Conservation (phyloP, 192 early-diverging fungal species). For the Podila epigama region DNA sequence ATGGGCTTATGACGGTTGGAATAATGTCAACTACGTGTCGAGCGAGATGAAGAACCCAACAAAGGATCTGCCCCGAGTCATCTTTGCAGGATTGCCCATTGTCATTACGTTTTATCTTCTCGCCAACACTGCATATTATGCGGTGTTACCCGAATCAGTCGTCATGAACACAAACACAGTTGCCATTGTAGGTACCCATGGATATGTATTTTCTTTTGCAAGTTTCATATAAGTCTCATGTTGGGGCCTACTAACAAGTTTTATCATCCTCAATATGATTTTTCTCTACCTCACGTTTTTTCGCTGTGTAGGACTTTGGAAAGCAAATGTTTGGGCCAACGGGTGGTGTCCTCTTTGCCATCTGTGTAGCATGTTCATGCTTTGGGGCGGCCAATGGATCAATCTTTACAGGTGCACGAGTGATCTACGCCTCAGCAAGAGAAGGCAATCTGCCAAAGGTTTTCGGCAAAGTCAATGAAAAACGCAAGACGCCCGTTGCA, state of each 20-base stretch:
- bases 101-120: conserved; percentile 79
- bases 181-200: conserved; percentile 48
- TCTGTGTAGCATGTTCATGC: conserved; percentile 75
- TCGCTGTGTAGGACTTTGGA: conserved; percentile 67
- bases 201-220: not conserved
- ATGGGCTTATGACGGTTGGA: conserved; percentile 73
- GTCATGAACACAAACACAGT: conserved; percentile 71
- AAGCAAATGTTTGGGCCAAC: conserved; percentile 70
- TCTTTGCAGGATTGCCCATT: conserved; percentile 76
- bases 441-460: conserved; percentile 74
- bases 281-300: not conserved
- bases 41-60: conserved; percentile 87
- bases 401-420: conserved; percentile 76
- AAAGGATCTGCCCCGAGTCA: conserved; percentile 80
- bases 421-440: conserved; percentile 71
- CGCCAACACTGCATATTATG: conserved; percentile 84
- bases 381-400: conserved; percentile 82
- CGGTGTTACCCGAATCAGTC: conserved; percentile 74
- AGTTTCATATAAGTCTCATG: no score
- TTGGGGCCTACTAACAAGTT: not conserved
- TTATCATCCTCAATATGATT: not conserved
- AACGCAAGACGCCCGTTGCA: conserved; percentile 68
- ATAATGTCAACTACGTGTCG: conserved; percentile 82
- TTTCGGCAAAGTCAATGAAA: conserved; percentile 67
- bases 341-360: conserved; percentile 73